A percentile compares a stretch with the other conserved stretches of the same genome.
These are phyloP conservation scores for Mentha longifolia DNA, from an alignment of 257 asterid genomes.

Conservation along the genomic window DNA sequence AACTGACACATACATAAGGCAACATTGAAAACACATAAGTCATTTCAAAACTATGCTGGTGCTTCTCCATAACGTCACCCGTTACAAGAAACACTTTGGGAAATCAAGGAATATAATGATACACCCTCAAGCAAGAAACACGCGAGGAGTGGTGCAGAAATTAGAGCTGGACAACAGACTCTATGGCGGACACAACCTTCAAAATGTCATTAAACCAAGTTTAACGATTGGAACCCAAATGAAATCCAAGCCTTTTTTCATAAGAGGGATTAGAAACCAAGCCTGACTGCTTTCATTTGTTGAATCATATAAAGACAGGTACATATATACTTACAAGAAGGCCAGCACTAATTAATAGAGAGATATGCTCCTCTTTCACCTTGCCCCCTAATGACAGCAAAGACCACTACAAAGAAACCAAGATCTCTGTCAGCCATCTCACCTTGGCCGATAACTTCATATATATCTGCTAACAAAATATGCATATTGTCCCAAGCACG, in stretches of 20 bases:
- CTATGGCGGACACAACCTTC: background rate
- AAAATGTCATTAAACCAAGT: background rate
- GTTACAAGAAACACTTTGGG: too few relatives aligned
- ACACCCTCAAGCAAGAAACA: too few relatives aligned
- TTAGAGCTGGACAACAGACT: background rate
- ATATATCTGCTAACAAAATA: background rate
- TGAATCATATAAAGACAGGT: background rate
- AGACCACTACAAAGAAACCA: conserved; percentile 63
- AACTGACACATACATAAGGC: too few relatives aligned
- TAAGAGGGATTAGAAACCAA: background rate
- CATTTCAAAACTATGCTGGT: background rate
- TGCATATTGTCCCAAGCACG: conserved; percentile 3
- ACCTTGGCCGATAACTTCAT: background rate
- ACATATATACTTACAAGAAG: conserved; percentile 72
- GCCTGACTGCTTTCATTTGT: background rate
- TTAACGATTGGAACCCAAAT: conserved; percentile 9
- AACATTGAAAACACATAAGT: conserved; percentile 9
- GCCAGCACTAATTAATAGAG: conserved; percentile 84
- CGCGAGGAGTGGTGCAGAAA: background rate
- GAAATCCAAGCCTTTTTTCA: background rate
- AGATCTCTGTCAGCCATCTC: conserved; percentile 25
- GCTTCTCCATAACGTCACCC: background rate
- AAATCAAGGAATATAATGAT: too few relatives aligned
- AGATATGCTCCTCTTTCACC: conserved; percentile 87
- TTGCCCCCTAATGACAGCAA: conserved; percentile 83